Evolutionary conservation across 2,329 filamentous ascomycete species (phyloP).

Genomic region (Beauveria brongniartii): DNA sequence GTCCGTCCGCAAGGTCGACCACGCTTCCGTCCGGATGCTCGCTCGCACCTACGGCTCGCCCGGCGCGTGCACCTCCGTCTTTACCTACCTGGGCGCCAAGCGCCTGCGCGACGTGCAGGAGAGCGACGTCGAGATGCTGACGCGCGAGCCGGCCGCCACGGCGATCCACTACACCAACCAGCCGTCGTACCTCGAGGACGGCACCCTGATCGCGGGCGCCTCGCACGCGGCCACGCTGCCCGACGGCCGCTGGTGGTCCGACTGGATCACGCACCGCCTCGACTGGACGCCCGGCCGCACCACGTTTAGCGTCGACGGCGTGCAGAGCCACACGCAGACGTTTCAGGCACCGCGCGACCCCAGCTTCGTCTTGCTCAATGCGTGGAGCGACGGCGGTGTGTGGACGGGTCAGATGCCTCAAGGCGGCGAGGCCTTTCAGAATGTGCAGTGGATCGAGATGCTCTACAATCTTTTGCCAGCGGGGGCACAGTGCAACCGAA

Average conservation of each 20-base stretch:
- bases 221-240: constrained; percentile 36
- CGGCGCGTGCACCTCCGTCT: constrained; percentile 43
- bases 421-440: constrained; percentile 40
- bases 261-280: constrained; percentile 49
- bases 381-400: constrained; percentile 49
- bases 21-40: constrained; percentile 35
- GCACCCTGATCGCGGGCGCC: constrained; percentile 35
- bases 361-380: constrained; percentile 44
- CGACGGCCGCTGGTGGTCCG: constrained; percentile 34
- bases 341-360: constrained; percentile 47
- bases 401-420: constrained; percentile 50
- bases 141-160: constrained; percentile 28
- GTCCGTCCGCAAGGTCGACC: constrained; percentile 21
- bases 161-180: constrained; percentile 52
- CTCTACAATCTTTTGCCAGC: constrained; percentile 32
- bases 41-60: constrained; percentile 36
- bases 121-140: constrained; percentile 43
- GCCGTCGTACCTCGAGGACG: constrained; percentile 37
- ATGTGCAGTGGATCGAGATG: constrained; percentile 54
- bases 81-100: constrained; percentile 35
- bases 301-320: constrained; percentile 45
- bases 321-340: constrained; percentile 37
- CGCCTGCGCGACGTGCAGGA: constrained; percentile 34
- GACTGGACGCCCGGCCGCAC: constrained; percentile 49
- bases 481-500: constrained; percentile 21